Evolutionary conservation across 805 yeast species (phyloP).

Genomic region (Yamadazyma tumulicola): DNA sequence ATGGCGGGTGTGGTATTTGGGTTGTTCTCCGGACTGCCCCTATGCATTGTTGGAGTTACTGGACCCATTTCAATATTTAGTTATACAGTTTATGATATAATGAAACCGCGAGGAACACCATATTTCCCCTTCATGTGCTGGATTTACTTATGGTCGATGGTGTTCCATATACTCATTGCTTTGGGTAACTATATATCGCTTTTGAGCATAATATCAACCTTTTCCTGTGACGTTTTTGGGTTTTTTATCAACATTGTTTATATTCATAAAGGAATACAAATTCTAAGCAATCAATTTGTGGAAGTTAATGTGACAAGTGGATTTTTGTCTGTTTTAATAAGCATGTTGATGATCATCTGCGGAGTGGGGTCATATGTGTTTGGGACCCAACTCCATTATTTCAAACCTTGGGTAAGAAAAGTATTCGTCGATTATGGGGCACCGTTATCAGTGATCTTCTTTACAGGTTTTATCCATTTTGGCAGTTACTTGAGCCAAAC

Average conservation of each 20-base stretch:
- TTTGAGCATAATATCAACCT: slow-evolving; percentile 69
- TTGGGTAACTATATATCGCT: slow-evolving; percentile 62
- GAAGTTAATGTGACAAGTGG: slow-evolving; percentile 44
- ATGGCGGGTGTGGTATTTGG: slow-evolving; percentile 91
- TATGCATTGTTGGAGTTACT: slow-evolving; percentile 94
- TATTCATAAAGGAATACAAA: slow-evolving; percentile 86
- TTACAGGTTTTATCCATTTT: slow-evolving; percentile 90
- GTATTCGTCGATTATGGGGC: slow-evolving; percentile 83
- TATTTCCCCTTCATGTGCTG: slow-evolving; percentile 94
- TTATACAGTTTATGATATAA: slow-evolving; percentile 78
- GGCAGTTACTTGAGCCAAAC: slow-evolving; percentile 70
- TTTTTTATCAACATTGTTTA: slow-evolving; percentile 85
- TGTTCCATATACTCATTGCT: slow-evolving; percentile 73
- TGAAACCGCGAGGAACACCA: slow-evolving; percentile 49
- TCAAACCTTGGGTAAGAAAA: slow-evolving; percentile 59
- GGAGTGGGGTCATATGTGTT: slow-evolving; percentile 62
- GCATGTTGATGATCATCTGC: slow-evolving; percentile 69
- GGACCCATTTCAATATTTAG: slow-evolving; percentile 94
- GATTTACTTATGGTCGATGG: slow-evolving; percentile 89
- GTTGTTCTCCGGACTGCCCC: slow-evolving; percentile 80
- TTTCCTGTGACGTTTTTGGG: slow-evolving; percentile 92
- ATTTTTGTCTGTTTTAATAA: slow-evolving; percentile 70
- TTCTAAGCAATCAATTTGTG: slow-evolving; percentile 66
- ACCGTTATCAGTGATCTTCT: slow-evolving; percentile 79
- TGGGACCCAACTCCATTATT: slow-evolving; percentile 61